Evolutionary conservation across 805 yeast genomes (phyloP).

Genomic region (Candida rishiriensis): DNA sequence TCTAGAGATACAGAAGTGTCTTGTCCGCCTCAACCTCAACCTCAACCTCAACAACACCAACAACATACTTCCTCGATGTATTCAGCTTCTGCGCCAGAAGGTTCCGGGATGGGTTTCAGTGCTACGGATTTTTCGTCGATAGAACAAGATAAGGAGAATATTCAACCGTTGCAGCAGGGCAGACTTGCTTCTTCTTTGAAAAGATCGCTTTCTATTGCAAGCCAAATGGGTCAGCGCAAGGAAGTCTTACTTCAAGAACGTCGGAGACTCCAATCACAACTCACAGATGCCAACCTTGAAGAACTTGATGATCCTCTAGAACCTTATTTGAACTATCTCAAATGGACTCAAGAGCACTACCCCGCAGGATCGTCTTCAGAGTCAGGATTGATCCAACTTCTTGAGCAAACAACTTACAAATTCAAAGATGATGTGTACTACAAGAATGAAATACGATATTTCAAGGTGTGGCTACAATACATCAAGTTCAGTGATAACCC

Average conservation of each 20-base stretch:
- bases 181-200: slow-evolving; percentile 59
- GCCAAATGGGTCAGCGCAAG: slow-evolving; percentile 6
- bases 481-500: slow-evolving; percentile 66
- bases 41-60: not conserved
- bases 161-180: slow-evolving; percentile 62
- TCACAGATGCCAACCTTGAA: slow-evolving; percentile 39
- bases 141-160: slow-evolving; percentile 72
- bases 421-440: slow-evolving; percentile 65
- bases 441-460: slow-evolving; percentile 76
- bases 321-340: slow-evolving; percentile 64
- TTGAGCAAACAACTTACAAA: slow-evolving; percentile 68
- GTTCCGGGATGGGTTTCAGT: not conserved
- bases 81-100: not conserved
- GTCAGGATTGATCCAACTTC: slow-evolving; percentile 58
- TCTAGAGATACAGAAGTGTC: not conserved
- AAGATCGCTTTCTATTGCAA: slow-evolving; percentile 33
- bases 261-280: slow-evolving; percentile 42
- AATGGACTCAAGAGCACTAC: slow-evolving; percentile 62
- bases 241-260: slow-evolving; percentile 30
- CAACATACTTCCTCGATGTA: not conserved
- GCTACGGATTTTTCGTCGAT: slow-evolving; percentile 30
- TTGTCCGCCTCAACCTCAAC: not conserved
- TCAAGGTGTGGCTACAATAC: slow-evolving; percentile 78
- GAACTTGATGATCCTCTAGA: slow-evolving; percentile 83
- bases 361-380: slow-evolving; percentile 60